Conservation (phyloP, 257 asterid genomes). For the Ehretia macrophylla region DNA sequence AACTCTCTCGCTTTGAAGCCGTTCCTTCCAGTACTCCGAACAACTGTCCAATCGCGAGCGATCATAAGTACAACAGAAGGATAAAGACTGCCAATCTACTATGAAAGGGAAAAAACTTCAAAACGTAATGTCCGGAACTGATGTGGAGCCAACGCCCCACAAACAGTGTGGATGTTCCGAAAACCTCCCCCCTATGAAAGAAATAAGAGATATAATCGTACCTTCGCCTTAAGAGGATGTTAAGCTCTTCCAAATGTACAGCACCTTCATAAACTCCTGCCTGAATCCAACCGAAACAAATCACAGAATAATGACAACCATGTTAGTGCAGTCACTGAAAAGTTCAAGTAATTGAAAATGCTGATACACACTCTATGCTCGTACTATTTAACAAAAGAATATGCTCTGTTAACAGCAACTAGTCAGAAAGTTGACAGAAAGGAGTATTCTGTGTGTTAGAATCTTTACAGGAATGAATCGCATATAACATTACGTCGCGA, state of each 20-base stretch:
- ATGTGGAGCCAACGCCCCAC: no score
- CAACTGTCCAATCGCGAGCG: conserved; percentile 41
- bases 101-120: no score
- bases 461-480: no score
- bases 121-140: no score
- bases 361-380: no score
- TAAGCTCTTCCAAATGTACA: conserved; percentile 82
- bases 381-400: no score
- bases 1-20: conserved; percentile 54
- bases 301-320: neutral
- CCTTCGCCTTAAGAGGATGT: conserved; percentile 68
- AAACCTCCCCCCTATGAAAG: neutral
- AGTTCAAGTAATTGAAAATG: neutral
- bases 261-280: conserved; percentile 63
- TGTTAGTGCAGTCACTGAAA: neutral
- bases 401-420: no score
- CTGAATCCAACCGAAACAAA: conserved; percentile 27
- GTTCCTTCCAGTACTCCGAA: conserved; percentile 71
- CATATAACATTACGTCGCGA: conserved; percentile 66
- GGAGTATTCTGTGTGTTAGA: no score
- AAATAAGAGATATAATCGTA: conserved; percentile 10
- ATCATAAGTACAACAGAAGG: neutral
- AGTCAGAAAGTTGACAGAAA: neutral
- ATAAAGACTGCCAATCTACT: neutral
- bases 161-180: neutral